Conservation (phyloP, 2,329 filamentous ascomycete species). For the Pseudomassariella vexata region DNA sequence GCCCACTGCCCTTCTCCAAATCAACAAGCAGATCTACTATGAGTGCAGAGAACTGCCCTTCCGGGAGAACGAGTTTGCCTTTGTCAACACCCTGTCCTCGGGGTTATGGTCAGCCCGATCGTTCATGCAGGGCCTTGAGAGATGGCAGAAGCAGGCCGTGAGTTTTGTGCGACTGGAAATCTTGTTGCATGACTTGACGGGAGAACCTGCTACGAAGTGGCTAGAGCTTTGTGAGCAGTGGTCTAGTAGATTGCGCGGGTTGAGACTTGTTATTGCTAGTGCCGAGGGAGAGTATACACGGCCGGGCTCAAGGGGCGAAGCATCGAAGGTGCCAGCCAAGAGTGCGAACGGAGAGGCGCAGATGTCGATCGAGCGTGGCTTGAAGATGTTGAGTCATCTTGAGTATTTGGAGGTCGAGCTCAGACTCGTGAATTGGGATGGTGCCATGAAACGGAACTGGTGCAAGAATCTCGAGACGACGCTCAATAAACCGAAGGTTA, state of each 20-base stretch:
- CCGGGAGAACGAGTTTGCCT: conserved; percentile 37
- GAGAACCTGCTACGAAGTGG: conserved; percentile 26
- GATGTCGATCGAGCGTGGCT: conserved; percentile 26
- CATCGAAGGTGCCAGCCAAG: conserved; percentile 10
- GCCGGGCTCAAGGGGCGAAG: conserved; percentile 4
- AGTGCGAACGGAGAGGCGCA: conserved; percentile 5
- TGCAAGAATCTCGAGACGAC: conserved; percentile 23
- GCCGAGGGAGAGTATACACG: conserved; percentile 15
- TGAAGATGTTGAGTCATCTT: conserved; percentile 25
- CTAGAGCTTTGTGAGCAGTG: conserved; percentile 28
- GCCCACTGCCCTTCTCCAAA: conserved; percentile 32
- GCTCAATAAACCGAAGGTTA: too few relatives aligned
- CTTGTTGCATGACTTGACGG: conserved; percentile 28
- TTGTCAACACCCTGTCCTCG: conserved; percentile 39
- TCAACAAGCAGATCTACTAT: conserved; percentile 34
- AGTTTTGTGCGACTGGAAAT: conserved; percentile 36
- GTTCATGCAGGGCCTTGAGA: conserved; percentile 25
- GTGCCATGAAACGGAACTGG: conserved; percentile 27
- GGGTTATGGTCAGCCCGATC: conserved; percentile 34
- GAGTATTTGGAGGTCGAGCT: conserved; percentile 36
- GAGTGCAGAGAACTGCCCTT: conserved; percentile 37
- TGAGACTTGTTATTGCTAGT: conserved; percentile 32
- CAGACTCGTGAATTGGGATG: conserved; percentile 22
- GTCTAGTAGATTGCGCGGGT: conserved; percentile 28
- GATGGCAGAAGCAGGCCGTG: conserved; percentile 37